A percentile compares a stretch with the other conserved stretches of the same genome.
Evolutionary conservation across 352 stramenopile genomes (phyloP).

Genomic region (Globisporangium parvum): DNA sequence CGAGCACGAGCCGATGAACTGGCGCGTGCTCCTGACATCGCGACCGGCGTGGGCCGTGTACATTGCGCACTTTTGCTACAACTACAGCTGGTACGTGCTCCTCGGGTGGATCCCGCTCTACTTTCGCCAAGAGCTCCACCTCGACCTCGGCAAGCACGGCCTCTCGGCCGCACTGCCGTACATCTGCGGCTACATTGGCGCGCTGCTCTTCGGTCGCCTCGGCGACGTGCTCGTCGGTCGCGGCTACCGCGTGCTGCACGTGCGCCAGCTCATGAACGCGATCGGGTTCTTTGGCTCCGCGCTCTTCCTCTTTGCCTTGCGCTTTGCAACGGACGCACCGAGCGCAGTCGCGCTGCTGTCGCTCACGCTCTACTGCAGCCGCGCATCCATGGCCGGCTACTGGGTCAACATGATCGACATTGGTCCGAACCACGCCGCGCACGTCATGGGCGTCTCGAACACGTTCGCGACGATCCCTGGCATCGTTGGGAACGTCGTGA

Average conservation of each 20-base stretch:
- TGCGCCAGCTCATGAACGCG: constrained; percentile 75
- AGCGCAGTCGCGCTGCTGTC: constrained; percentile 62
- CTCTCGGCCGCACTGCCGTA: constrained; percentile 71
- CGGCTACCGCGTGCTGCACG: constrained; percentile 60
- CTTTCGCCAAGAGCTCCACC: constrained; percentile 70
- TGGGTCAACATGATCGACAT: constrained; percentile 91
- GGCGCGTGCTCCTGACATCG: constrained; percentile 56
- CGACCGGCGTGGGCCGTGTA: constrained; percentile 80
- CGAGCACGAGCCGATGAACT: constrained; percentile 54
- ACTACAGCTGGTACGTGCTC: constrained; percentile 87
- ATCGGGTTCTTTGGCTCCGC: constrained; percentile 68
- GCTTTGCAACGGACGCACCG: constrained; percentile 47
- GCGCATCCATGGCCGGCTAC: constrained; percentile 71
- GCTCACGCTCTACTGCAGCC: constrained; percentile 71
- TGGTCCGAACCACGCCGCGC: constrained; percentile 62
- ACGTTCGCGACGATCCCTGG: constrained; percentile 80
- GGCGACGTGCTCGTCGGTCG: constrained; percentile 61
- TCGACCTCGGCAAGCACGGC: constrained; percentile 66
- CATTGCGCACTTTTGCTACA: constrained; percentile 81
- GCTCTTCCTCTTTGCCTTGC: constrained; percentile 62
- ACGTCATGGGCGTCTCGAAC: constrained; percentile 87
- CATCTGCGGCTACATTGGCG: constrained; percentile 70
- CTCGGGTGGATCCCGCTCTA: constrained; percentile 87
- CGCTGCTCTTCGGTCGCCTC: constrained; percentile 62
- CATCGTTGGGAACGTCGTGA: constrained; percentile 83